Percentiles rank a stretch among this genome's conserved stretches.
Evolutionary conservation across 2,329 filamentous ascomycete genomes (phyloP).

Genomic region (Aotearoamyces nothofagi): DNA sequence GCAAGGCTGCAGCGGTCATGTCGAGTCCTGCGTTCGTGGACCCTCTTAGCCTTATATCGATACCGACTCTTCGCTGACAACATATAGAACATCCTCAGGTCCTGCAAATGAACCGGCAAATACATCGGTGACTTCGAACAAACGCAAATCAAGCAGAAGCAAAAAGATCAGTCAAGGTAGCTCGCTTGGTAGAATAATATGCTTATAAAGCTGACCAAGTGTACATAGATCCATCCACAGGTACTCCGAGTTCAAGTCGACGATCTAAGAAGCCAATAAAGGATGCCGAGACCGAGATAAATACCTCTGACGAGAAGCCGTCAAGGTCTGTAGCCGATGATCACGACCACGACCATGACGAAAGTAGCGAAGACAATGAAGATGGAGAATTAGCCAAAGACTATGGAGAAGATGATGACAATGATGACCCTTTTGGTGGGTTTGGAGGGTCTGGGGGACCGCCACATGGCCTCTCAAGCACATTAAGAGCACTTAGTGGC

Average conservation of each 20-base stretch:
- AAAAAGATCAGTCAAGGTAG: slow-evolving; percentile 48
- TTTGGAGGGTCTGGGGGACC: slow-evolving; percentile 53
- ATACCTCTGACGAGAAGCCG: slow-evolving; percentile 20
- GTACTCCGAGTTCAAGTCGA: slow-evolving; percentile 14
- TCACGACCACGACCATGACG: slow-evolving; percentile 38
- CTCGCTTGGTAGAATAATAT: slow-evolving; percentile 23
- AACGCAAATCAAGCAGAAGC: slow-evolving; percentile 56
- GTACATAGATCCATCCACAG: slow-evolving; percentile 19
- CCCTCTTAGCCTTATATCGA: slow-evolving; percentile 3
- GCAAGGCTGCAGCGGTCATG: slow-evolving; percentile 50
- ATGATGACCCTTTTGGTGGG: slow-evolving; percentile 43
- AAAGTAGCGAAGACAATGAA: slow-evolving; percentile 34
- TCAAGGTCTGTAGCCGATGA: slow-evolving; percentile 21
- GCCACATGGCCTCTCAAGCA: slow-evolving; percentile 57
- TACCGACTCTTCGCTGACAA: slow-evolving; percentile 13
- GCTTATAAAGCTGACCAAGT: slow-evolving; percentile 7
- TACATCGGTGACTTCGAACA: slow-evolving; percentile 45
- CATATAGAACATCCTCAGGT: slow-evolving; percentile 42
- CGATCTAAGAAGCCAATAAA: slow-evolving; percentile 37
- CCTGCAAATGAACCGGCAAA: slow-evolving; percentile 40
- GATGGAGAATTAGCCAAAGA: slow-evolving; percentile 44
- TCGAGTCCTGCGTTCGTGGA: slow-evolving; percentile 52
- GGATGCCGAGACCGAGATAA: slow-evolving; percentile 57
- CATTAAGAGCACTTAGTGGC: slow-evolving; percentile 72
- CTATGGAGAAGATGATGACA: slow-evolving; percentile 37